phyloP scores from a whole-genome alignment of 163 green algal genomes.

The Volvox carteri region DNA sequence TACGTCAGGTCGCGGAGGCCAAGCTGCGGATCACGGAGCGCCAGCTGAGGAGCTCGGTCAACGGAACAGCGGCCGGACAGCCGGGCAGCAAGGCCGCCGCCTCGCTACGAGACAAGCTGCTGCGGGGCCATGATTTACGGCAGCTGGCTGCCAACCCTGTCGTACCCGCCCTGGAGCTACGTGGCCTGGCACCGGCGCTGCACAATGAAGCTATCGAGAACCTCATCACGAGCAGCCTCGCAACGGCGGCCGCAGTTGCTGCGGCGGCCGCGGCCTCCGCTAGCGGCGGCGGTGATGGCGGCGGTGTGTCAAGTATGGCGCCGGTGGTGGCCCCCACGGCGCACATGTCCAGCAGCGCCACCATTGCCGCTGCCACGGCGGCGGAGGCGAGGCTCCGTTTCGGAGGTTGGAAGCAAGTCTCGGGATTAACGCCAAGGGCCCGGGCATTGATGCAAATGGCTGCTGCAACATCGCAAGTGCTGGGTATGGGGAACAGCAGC shows the following conservation, averaged over 20 bases:
- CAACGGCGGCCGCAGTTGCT: background rate
- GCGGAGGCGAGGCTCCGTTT: conserved; percentile 14
- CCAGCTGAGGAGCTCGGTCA: conserved; percentile 9
- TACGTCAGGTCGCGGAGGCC: conserved; percentile 40
- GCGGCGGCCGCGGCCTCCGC: background rate
- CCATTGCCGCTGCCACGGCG: background rate
- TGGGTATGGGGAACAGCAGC: no score
- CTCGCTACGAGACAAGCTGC: conserved; percentile 47
- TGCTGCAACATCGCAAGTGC: background rate
- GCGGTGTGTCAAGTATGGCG: background rate
- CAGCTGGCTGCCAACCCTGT: conserved; percentile 26
- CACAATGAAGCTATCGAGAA: conserved; percentile 1
- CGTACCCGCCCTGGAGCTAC: conserved; percentile 3
- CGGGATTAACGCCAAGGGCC: background rate
- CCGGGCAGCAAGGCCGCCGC: background rate
- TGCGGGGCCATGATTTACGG: conserved; percentile 50
- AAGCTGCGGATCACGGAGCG: conserved; percentile 53
- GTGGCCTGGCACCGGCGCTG: background rate
- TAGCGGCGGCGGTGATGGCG: background rate
- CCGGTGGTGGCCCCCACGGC: background rate
- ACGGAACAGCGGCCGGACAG: background rate
- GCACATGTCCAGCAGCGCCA: background rate
- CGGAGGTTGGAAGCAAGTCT: background rate
- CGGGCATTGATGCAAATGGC: background rate
- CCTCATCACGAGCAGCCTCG: conserved; percentile 12